phyloP scores from a whole-genome alignment of 164 flowering plant genomes.

The Malania oleifera region DNA sequence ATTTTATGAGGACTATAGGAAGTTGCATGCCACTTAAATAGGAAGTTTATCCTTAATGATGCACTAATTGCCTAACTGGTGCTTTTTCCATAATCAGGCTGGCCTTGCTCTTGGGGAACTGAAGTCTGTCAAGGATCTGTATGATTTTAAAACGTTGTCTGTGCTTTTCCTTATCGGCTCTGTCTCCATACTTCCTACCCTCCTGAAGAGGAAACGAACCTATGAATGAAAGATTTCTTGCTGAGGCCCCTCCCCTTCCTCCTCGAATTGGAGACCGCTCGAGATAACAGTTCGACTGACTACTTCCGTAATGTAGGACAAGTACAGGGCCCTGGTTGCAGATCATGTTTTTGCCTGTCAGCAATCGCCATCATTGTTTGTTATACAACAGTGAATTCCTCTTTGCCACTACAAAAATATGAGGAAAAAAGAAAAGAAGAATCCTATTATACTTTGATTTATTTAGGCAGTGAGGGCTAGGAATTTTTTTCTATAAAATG shows the following conservation, averaged over 20 bases:
- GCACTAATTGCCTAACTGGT: neutral
- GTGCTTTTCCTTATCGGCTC: constrained; percentile 82
- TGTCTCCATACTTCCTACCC: constrained; percentile 56
- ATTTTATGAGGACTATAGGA: no score
- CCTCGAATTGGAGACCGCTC: neutral
- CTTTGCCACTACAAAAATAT: no score
- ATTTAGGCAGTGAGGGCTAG: neutral
- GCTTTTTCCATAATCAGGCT: constrained; percentile 42
- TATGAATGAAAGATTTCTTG: constrained; percentile 46
- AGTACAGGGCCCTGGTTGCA: neutral
- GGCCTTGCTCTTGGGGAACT: constrained; percentile 93
- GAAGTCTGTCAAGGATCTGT: constrained; percentile 78
- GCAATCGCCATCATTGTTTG: no score
- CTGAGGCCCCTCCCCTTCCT: neutral
- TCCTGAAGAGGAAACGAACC: constrained; percentile 64
- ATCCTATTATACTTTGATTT: neutral
- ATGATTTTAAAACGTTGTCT: constrained; percentile 71
- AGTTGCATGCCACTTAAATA: no score
- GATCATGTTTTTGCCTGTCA: neutral
- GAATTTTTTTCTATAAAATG: no score
- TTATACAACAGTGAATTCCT: no score
- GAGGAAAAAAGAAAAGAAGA: neutral
- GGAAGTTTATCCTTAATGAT: no score
- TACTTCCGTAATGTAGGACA: neutral
- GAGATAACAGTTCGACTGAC: neutral